These are phyloP conservation scores for Entomortierella beljakovae DNA, from an alignment of 192 early-diverging fungal genomes.

Conservation along the genomic window DNA sequence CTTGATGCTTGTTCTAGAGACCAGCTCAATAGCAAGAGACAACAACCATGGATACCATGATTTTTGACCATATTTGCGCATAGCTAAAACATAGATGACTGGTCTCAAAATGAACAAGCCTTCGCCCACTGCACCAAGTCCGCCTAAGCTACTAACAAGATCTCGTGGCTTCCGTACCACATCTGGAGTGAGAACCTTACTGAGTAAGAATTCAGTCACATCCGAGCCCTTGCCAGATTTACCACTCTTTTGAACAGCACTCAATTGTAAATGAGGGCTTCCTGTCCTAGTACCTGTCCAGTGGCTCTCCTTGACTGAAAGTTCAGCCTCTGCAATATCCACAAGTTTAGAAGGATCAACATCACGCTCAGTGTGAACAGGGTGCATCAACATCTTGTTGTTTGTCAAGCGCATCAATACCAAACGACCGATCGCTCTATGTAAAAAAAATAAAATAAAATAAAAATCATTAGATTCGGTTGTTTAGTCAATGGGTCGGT, in stretches of 20 bases:
- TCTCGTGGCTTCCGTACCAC: slow-evolving; percentile 73
- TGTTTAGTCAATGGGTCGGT: slow-evolving; percentile 15
- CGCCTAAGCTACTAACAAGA: slow-evolving; percentile 68
- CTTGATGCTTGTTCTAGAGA: slow-evolving; percentile 59
- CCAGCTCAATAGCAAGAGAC: slow-evolving; percentile 81
- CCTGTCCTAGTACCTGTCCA: slow-evolving; percentile 59
- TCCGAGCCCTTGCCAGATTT: slow-evolving; percentile 46
- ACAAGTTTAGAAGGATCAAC: slow-evolving; percentile 67
- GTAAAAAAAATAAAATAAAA: not conserved
- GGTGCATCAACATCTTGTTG: slow-evolving; percentile 69
- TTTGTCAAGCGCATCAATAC: slow-evolving; percentile 63
- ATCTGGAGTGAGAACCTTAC: slow-evolving; percentile 71
- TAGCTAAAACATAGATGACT: slow-evolving; percentile 84
- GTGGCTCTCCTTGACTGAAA: slow-evolving; percentile 34
- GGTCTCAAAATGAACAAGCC: slow-evolving; percentile 87
- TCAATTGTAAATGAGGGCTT: slow-evolving; percentile 38
- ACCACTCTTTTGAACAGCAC: slow-evolving; percentile 39
- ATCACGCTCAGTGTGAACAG: slow-evolving; percentile 73
- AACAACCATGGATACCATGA: slow-evolving; percentile 90
- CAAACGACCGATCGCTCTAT: slow-evolving; percentile 52
- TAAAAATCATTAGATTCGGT: not conserved
- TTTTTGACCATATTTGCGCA: slow-evolving; percentile 75
- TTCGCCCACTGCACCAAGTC: slow-evolving; percentile 75
- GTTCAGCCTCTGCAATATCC: slow-evolving; percentile 24
- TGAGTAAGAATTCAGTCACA: slow-evolving; percentile 66